Evolutionary conservation across 2,329 filamentous ascomycete genomes (phyloP).

Genomic region (Ophiostoma sp.): DNA sequence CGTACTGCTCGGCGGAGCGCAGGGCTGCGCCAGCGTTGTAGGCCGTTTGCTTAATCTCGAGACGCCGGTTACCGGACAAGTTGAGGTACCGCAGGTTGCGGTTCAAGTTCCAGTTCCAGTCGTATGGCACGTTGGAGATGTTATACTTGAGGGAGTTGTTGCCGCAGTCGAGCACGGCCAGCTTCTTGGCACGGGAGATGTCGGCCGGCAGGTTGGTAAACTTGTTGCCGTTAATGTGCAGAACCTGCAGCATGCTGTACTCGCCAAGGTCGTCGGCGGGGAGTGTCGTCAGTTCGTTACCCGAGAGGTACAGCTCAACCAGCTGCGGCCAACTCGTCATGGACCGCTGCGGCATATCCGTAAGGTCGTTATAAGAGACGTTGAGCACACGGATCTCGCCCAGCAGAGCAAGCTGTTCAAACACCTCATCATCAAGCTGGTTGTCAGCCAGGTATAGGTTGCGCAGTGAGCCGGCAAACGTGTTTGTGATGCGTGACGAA

Average conservation of each 20-base stretch:
- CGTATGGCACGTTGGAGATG: conserved; percentile 97
- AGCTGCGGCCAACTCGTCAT: conserved; percentile 88
- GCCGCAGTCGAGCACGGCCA: conserved; percentile 89
- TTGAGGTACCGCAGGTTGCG: conserved; percentile 93
- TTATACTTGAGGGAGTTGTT: conserved; percentile 98
- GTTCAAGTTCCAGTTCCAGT: conserved; percentile 99
- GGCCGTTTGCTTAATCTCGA: conserved; percentile 78
- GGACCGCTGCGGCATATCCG: conserved; percentile 85
- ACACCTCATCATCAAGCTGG: conserved; percentile 88
- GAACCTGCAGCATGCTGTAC: conserved; percentile 78
- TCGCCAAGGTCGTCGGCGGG: conserved; percentile 94
- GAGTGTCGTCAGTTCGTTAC: conserved; percentile 87
- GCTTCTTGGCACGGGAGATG: conserved; percentile 87
- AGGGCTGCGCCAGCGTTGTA: conserved; percentile 56
- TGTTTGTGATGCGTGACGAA: conserved; percentile 75
- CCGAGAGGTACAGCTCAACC: conserved; percentile 89
- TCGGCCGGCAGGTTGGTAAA: conserved; percentile 96
- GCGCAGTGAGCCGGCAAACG: conserved; percentile 82
- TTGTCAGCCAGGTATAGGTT: conserved; percentile 92
- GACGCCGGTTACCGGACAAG: conserved; percentile 90
- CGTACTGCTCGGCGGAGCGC: conserved; percentile 63
- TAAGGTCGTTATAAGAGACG: conserved; percentile 90
- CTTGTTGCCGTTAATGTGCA: conserved; percentile 97
- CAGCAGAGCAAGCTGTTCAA: conserved; percentile 83
- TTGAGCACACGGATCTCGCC: conserved; percentile 86